Base-by-base conservation (phyloP, 768 basidiomycete genomes). In the Nidularia sp. region DNA sequence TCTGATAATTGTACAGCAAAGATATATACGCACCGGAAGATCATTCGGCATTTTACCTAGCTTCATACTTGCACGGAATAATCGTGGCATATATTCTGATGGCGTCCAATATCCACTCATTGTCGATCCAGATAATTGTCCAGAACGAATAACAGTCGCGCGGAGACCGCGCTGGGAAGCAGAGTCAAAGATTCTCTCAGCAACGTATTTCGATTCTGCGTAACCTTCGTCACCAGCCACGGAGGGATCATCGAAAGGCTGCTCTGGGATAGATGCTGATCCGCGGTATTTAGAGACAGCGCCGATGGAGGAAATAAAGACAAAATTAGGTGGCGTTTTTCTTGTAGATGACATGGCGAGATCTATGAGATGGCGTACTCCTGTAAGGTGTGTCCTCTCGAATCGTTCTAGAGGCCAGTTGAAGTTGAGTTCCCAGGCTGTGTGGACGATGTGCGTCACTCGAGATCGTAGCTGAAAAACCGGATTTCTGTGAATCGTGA, bases 381-480 rank as follows among this genome's bases (percentile, higher is more conserved):
- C 54, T 5, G 50, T 46, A 35, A 55, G 41, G 42, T 55, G 54
- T 5, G 47, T 47, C 35, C 31, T 47, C 34, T 55, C 54, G 13
- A 55, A 55, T 34, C 47, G 50, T 13, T 55, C 54, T 6, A 55
- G 29, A 42, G 46, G 34, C 54, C 54, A 55, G 34, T 55, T 55
- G 50, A 55, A 55, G 35, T 55, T 55, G 25, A 55, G 42, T n/a
- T 55, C 50, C 54, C 54, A 55, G 18, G 54, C 54, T 18, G 54
- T 33, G 45, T 55, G 54, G 22, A 55, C 35, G 35, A 55, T 55
- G 29, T 55, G 54, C 2, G 54, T 55, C 6, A 55, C 33, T 8
- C 47, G 43, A 6, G 31, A 29, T 4, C 50, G 50, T 15, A 55
- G 43, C 51, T 52, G 44, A 29, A 29, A 29, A 29, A 29, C 4